Conservation (phyloP, 2,329 filamentous ascomycete species). For the Byssothecium circinans region DNA sequence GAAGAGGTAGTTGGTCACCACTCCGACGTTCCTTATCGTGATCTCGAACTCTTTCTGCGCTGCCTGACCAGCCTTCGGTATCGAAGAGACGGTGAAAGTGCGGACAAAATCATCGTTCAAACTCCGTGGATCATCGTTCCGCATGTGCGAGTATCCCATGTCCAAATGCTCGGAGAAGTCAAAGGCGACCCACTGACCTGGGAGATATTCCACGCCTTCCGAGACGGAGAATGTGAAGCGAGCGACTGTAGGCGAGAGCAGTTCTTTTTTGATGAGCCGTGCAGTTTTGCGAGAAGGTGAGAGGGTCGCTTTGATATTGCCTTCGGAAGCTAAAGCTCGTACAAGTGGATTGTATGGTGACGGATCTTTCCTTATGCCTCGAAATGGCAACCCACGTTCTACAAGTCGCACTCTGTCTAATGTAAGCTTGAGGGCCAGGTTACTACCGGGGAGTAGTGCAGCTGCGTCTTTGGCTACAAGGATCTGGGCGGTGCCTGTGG, state of each 20-base stretch:
- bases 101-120: constrained; percentile 83
- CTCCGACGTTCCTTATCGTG: constrained; percentile 69
- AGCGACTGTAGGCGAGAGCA: constrained; percentile 67
- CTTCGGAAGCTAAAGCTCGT: constrained; percentile 65
- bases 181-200: constrained; percentile 78
- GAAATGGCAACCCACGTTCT: constrained; percentile 66
- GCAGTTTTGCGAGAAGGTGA: constrained; percentile 42
- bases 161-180: constrained; percentile 71
- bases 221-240: constrained; percentile 63
- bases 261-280: constrained; percentile 59
- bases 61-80: constrained; percentile 38
- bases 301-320: constrained; percentile 31
- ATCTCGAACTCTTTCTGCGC: constrained; percentile 64
- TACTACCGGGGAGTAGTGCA: constrained; percentile 66
- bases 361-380: constrained; percentile 59
- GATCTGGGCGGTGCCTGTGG: constrained; percentile 69
- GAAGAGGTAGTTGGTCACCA: constrained; percentile 68
- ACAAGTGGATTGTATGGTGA: constrained; percentile 81
- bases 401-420: constrained; percentile 66
- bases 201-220: constrained; percentile 54
- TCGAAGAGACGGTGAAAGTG: constrained; percentile 78
- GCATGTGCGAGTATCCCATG: constrained; percentile 79
- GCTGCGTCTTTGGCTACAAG: constrained; percentile 66
- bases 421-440: constrained; percentile 70
- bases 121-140: constrained; percentile 74